phyloP scores from a whole-genome alignment of 2,329 filamentous ascomycete species.

The Diaporthe capsici region DNA sequence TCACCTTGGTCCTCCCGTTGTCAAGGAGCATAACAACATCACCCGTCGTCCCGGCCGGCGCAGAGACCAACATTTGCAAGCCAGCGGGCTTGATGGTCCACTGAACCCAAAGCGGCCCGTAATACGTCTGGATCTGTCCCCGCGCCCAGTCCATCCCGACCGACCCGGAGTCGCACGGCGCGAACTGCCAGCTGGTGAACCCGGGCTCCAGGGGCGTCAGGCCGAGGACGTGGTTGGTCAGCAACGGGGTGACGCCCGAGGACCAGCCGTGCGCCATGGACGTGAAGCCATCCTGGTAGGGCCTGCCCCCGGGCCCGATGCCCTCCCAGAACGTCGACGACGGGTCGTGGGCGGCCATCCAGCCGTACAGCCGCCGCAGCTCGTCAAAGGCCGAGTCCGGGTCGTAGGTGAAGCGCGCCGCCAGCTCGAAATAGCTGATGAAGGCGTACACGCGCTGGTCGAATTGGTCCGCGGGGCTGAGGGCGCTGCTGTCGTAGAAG shows the following conservation, averaged over 20 bases:
- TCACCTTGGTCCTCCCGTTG: constrained; percentile 39
- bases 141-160: constrained; percentile 57
- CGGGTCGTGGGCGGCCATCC: constrained; percentile 63
- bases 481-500: constrained; percentile 63
- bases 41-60: constrained; percentile 50
- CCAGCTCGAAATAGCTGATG: constrained; percentile 66
- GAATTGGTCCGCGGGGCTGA: constrained; percentile 53
- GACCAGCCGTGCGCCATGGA: constrained; percentile 67
- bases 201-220: constrained; percentile 60
- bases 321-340: constrained; percentile 66
- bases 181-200: constrained; percentile 58
- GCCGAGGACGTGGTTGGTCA: constrained; percentile 62
- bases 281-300: constrained; percentile 62
- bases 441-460: constrained; percentile 65
- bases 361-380: constrained; percentile 62
- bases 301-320: constrained; percentile 57
- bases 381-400: constrained; percentile 58
- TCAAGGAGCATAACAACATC: constrained; percentile 46
- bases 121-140: constrained; percentile 59
- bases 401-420: constrained; percentile 59
- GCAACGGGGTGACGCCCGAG: constrained; percentile 63
- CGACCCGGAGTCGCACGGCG: constrained; percentile 51
- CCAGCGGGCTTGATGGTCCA: constrained; percentile 50
- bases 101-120: constrained; percentile 50
- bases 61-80: background rate